A percentile compares a stretch with the other conserved stretches of the same genome.
phyloP scores from a whole-genome alignment of 371 early-diverging fungal genomes.

The Batrachochytrium dendrobatidis region DNA sequence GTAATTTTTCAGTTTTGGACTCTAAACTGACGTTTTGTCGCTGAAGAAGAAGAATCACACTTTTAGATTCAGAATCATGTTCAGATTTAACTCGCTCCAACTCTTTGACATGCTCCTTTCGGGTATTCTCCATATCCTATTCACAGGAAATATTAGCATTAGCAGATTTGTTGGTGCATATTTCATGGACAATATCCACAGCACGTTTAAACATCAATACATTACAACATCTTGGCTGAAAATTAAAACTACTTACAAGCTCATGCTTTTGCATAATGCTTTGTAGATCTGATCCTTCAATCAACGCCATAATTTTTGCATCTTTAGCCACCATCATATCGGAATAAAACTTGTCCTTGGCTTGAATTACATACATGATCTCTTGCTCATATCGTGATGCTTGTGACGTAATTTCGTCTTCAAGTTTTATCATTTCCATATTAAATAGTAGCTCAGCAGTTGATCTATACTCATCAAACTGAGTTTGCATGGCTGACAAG shows the following conservation, averaged over 20 bases:
- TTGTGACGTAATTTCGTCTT: conserved; percentile 44
- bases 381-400: conserved; percentile 45
- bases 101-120: conserved; percentile 48
- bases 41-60: conserved; percentile 40
- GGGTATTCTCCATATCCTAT: conserved; percentile 45
- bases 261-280: conserved; percentile 51
- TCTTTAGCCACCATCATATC: conserved; percentile 57
- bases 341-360: conserved; percentile 52
- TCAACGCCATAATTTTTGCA: conserved; percentile 52
- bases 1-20: conserved; percentile 47
- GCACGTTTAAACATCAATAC: not conserved
- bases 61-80: conserved; percentile 49
- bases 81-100: conserved; percentile 47
- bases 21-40: conserved; percentile 46
- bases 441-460: conserved; percentile 47
- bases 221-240: not conserved
- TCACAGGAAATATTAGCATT: not conserved
- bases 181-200: not conserved
- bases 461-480: conserved; percentile 47
- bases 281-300: conserved; percentile 49
- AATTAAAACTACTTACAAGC: conserved; percentile 21
- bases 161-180: conserved; percentile 1
- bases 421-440: conserved; percentile 42
- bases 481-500: conserved; percentile 42
- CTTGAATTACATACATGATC: conserved; percentile 50